A percentile compares a stretch with the other conserved stretches of the same genome.
These are phyloP conservation scores for Bipolaris zeicola DNA, from an alignment of 2,329 filamentous ascomycete genomes.

Conservation along the genomic window DNA sequence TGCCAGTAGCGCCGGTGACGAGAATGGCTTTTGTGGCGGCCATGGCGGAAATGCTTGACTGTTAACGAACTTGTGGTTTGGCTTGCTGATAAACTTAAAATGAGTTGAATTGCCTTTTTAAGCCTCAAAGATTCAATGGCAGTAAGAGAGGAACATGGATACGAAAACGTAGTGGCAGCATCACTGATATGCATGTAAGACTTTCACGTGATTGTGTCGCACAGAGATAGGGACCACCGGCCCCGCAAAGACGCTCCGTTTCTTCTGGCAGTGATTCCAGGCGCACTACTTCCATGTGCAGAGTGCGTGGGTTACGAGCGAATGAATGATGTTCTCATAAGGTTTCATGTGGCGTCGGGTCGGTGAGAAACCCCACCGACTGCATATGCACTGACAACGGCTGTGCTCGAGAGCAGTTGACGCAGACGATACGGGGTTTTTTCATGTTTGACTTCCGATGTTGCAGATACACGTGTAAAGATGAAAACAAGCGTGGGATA, in stretches of 20 bases:
- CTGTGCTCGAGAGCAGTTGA: not conserved
- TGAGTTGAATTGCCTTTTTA: not conserved
- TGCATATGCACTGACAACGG: constrained; percentile 5
- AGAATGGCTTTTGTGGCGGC: constrained; percentile 49
- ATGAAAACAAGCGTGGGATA: not conserved
- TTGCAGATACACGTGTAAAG: not conserved
- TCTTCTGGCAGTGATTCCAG: constrained; percentile 5
- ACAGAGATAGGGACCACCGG: constrained; percentile 2
- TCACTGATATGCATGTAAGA: constrained; percentile 6
- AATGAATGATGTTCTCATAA: constrained; percentile 1
- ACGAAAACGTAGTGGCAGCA: constrained; percentile 2
- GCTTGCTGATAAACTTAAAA: not conserved
- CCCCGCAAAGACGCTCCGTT: constrained; percentile 13
- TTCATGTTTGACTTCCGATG: constrained; percentile 5
- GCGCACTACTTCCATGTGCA: constrained; percentile 4
- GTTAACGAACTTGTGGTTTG: constrained; percentile 10
- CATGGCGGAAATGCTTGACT: constrained; percentile 28
- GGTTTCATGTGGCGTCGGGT: constrained; percentile 9
- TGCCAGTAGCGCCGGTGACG: constrained; percentile 54
- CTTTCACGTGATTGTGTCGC: constrained; percentile 1
- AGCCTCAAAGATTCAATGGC: not conserved
- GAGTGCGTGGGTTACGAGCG: not conserved
- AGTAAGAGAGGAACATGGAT: not conserved
- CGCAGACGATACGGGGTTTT: not conserved
- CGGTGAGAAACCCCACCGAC: constrained; percentile 2